Evolutionary conservation across 2,329 filamentous ascomycete genomes (phyloP).

Genomic region (Capronia coronata): DNA sequence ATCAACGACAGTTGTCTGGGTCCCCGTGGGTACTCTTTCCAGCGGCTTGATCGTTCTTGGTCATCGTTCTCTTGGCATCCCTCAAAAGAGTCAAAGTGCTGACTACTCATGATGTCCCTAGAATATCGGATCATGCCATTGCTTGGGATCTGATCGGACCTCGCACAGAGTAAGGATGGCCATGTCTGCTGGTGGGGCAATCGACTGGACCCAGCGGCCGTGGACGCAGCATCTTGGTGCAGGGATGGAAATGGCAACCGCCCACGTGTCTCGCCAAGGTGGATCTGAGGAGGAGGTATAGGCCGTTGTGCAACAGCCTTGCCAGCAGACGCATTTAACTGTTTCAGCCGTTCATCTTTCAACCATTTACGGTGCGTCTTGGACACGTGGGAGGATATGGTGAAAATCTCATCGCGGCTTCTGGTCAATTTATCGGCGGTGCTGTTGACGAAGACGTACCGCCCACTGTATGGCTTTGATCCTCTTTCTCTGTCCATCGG

Average conservation of each 20-base stretch:
- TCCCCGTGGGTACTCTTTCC: background rate
- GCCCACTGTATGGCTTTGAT: background rate
- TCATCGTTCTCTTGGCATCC: slow-evolving; percentile 14
- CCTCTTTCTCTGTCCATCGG: slow-evolving; percentile 4
- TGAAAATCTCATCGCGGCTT: slow-evolving; percentile 13
- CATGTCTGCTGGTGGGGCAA: background rate
- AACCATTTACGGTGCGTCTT: slow-evolving; percentile 14
- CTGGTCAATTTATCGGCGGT: slow-evolving; percentile 2
- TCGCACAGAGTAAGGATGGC: background rate
- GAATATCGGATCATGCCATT: background rate
- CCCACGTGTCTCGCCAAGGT: background rate
- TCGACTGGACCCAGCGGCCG: background rate
- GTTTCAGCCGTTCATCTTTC: slow-evolving; percentile 10
- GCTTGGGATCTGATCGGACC: background rate
- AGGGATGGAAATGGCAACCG: background rate
- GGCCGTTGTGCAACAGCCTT: slow-evolving; percentile 8
- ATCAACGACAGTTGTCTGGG: background rate
- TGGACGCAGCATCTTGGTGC: background rate
- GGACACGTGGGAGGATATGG: slow-evolving; percentile 17
- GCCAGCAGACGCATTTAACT: slow-evolving; percentile 4
- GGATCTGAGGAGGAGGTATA: slow-evolving; percentile 2
- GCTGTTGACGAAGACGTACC: slow-evolving; percentile 15
- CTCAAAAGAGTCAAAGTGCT: no score
- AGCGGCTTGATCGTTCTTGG: slow-evolving; percentile 1
- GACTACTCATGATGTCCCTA: slow-evolving; percentile 4